Base-by-base conservation (phyloP, 2,329 filamentous ascomycete species). In the Trichoderma atroviride region DNA sequence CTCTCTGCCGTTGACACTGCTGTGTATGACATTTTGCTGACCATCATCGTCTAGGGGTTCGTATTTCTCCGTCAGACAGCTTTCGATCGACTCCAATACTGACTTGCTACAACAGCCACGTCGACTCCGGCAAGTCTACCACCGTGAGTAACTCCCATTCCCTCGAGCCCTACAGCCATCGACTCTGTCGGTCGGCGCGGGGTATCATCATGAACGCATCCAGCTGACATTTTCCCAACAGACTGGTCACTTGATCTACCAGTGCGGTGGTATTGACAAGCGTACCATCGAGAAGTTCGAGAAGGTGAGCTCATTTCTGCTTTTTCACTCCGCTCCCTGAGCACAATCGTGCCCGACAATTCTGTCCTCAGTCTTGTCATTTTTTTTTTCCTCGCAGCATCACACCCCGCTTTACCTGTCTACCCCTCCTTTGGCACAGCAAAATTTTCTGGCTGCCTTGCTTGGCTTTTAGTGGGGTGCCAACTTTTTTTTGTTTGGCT, bases 271-370 rank as follows among this genome's bases (percentile, higher is more conserved):
- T 93, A 99, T 98, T 83, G 96, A 99, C 93, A 94, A 95, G 90
- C 95, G 96, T 94, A 98, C 95, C 86, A 99, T 99, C 84, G 96
- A 99, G 92, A 99, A 99, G 92, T 99, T 99, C 91, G 96, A 99
- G 94, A 99, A 99, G 93, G 94, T 96, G 59, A 58, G 89, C 71
- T 50, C 2, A 14, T 16, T 35, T 22, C 50, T 40, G 5, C 71
- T 66, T 67, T 74, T 68, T 69, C 70, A 43, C 72, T 56, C 56
- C 57, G 3, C 33, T 13, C 69, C 72, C 71, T 70, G 72, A 61
- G 19, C 52, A 37, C 35, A n/a, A 14, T 27, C 52, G 27, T 52
- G 40, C 22, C 29, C 55, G 37, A 37, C 10, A 29, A 52, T 37
- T 52, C 29, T 29, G 33, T 10, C 10, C 43, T 33, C n/a, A 5